Conservation (phyloP, 2,329 filamentous ascomycete genomes). For the Epichloe uncinata region DNA sequence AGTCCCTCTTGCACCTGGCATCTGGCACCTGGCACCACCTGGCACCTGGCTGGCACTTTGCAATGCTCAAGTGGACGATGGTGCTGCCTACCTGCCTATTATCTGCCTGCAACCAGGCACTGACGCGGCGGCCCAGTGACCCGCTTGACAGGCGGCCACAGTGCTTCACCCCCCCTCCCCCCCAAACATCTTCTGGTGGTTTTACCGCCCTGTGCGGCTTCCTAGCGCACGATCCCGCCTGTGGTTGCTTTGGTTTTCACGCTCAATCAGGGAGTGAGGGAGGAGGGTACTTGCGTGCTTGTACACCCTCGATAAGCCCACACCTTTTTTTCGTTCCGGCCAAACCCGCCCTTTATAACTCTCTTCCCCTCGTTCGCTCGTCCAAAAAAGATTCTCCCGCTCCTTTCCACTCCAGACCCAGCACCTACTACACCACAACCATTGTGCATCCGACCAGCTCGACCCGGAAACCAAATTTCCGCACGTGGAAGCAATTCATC, state of each 20-base stretch:
- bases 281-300: slow-evolving; percentile 8
- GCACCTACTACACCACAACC: neutral
- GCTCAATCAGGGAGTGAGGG: neutral
- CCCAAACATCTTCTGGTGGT: slow-evolving; percentile 1
- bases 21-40: no score
- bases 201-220: slow-evolving; percentile 5
- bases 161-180: neutral
- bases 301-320: slow-evolving; percentile 6
- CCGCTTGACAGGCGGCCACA: no score
- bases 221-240: slow-evolving; percentile 1
- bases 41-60: no score
- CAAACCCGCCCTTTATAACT: slow-evolving; percentile 21
- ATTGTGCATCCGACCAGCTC: neutral
- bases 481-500: neutral
- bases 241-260: slow-evolving; percentile 1
- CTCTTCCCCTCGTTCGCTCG: slow-evolving; percentile 11
- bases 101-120: no score
- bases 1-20: no score
- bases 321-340: slow-evolving; percentile 15
- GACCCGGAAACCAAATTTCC: neutral
- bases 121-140: no score
- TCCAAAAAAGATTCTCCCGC: slow-evolving; percentile 10
- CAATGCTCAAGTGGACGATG: no score
- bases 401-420: slow-evolving; percentile 8
- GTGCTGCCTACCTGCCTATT: no score